Base-by-base conservation (phyloP, 1,284 basidiomycete genomes). In the Meripilus lineatus region DNA sequence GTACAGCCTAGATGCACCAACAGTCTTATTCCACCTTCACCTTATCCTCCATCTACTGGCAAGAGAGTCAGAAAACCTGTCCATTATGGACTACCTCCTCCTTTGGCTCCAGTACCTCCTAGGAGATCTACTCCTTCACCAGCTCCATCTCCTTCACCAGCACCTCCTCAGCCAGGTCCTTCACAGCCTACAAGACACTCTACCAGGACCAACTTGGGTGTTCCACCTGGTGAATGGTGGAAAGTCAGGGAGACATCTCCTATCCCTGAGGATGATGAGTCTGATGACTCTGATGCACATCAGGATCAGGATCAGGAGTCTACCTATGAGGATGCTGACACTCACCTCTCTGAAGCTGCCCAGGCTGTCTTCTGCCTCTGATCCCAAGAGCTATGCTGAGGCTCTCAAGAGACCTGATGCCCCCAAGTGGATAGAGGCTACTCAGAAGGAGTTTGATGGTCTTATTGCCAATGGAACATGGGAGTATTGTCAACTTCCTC, bases 61-160 rank as follows among this genome's bases (percentile, higher is more conserved):
- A 7, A 35, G 7, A 18, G n/a, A n/a, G n/a, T n/a, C n/a, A n/a
- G n/a, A n/a, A n/a, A n/a, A n/a, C n/a, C n/a, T 84, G 64, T 48
- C 81, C 81, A 2, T 68, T 68, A 14, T 65, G 67, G 6, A 59
- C 50, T 5, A 71, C 68, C 32, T 77, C 74, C 15, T 72, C 71
- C 30, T 54, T 53, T 28, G 41, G 58, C 28, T 65, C 28, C 28
- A 10, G 28, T n/a, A 30, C 28, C 8, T 30, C n/a, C 28, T n/a
- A 30, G 28, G n/a, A 10, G 28, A 30, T 56, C 34, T 47, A 54
- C 1, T 58, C 62, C 26, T 11, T 53, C 14, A 51, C 26, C 48
- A 48, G 34, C 56, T 40, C 53, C 26, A 58, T 55, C 42, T 52
- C 56, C 38, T 61, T 57, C 40, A 10, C 8, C 8, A n/a, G 10